Conservation (phyloP, 2,329 filamentous ascomycete species). For the Coniochaeta hoffmannii region DNA sequence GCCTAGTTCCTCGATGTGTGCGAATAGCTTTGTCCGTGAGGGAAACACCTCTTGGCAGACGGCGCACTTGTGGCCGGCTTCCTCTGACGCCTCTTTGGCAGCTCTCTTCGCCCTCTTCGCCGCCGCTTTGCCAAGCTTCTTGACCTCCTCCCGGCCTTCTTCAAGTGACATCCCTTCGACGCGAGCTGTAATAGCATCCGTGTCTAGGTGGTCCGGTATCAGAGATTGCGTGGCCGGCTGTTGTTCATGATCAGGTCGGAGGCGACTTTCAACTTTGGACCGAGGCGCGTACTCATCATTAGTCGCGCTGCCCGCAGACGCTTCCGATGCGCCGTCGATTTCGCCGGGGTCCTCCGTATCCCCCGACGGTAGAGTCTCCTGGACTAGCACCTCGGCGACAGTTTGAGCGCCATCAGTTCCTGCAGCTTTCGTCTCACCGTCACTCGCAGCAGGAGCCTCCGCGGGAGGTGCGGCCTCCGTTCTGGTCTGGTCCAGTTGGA, state of each 20-base stretch:
- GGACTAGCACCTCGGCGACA: not conserved
- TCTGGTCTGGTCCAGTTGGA: constrained; percentile 34
- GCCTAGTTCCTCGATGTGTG: constrained; percentile 58
- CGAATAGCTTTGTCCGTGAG: constrained; percentile 65
- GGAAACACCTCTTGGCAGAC: constrained; percentile 39
- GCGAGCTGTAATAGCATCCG: constrained; percentile 8
- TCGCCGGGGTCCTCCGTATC: not conserved
- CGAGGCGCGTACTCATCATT: constrained; percentile 41
- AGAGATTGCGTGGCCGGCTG: constrained; percentile 6
- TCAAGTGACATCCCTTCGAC: constrained; percentile 20
- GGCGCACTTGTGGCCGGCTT: constrained; percentile 31
- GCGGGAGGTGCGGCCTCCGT: not conserved
- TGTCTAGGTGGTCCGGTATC: constrained; percentile 1
- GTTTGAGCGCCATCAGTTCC: not conserved
- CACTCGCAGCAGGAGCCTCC: not conserved
- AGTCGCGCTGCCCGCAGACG: constrained; percentile 10
- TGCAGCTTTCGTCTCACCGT: not conserved
- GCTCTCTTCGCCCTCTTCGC: constrained; percentile 42
- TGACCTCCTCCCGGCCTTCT: constrained; percentile 15
- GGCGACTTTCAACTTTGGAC: constrained; percentile 32
- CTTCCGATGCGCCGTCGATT: not conserved
- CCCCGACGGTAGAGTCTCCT: too few relatives aligned
- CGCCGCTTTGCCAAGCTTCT: constrained; percentile 44
- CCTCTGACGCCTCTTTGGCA: constrained; percentile 28
- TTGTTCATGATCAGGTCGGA: constrained; percentile 13